Evolutionary conservation across 2,329 filamentous ascomycete genomes (phyloP).

Genomic region (Verticillium tricorpus): DNA sequence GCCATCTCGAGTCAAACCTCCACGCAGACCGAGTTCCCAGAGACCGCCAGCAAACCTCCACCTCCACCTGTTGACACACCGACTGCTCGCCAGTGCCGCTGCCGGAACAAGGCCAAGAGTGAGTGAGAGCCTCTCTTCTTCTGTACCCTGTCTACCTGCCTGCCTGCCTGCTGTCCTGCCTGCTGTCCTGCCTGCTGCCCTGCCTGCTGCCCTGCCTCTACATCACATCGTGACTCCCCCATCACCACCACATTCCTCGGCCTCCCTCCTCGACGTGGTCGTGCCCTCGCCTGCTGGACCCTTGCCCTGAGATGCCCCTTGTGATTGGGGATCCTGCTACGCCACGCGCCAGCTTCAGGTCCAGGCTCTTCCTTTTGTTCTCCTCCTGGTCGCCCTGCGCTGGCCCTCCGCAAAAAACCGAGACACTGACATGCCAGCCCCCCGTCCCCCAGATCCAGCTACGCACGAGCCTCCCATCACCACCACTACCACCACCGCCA

Average conservation of each 20-base stretch:
- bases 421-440: background rate
- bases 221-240: background rate
- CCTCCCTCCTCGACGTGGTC: background rate
- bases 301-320: background rate
- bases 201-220: background rate
- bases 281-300: background rate
- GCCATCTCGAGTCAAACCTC: background rate
- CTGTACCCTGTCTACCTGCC: background rate
- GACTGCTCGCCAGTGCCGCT: background rate
- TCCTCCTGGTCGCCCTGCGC: background rate
- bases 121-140: background rate
- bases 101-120: background rate
- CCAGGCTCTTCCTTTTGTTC: background rate
- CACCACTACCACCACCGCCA: background rate
- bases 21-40: background rate
- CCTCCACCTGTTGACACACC: background rate
- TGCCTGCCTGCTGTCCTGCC: background rate
- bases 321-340: background rate
- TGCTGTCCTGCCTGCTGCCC: background rate
- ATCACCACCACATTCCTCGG: background rate
- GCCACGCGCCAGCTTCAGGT: slow-evolving; percentile 1
- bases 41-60: too few species aligned
- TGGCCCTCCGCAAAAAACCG: background rate
- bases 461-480: background rate
- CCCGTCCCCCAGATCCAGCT: background rate